Conservation (phyloP, 495 filamentous ascomycete genomes). For the Tetracladium marchalianum region DNA sequence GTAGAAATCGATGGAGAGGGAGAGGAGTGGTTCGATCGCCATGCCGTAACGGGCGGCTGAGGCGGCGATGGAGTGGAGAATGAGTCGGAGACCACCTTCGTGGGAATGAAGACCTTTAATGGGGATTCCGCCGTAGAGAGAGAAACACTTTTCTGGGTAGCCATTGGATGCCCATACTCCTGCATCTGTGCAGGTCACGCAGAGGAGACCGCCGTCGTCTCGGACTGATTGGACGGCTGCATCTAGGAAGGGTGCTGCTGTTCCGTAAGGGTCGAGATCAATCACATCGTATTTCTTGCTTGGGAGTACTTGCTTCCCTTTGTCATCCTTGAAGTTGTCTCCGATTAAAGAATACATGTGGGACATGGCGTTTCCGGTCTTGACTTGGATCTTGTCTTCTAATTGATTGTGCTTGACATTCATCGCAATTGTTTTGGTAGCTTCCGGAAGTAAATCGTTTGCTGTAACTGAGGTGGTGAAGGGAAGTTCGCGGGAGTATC, state of each 20-base stretch:
- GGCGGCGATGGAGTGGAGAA: slow-evolving; percentile 68
- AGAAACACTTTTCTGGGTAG: slow-evolving; percentile 85
- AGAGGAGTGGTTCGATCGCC: slow-evolving; percentile 82
- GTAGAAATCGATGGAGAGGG: slow-evolving; percentile 93
- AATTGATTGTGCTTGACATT: slow-evolving; percentile 79
- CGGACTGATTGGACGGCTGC: slow-evolving; percentile 74
- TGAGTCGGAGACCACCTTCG: slow-evolving; percentile 80
- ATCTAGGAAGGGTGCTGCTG: slow-evolving; percentile 83
- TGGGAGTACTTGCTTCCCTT: slow-evolving; percentile 13
- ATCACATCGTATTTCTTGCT: slow-evolving; percentile 74
- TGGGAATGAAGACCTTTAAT: slow-evolving; percentile 76
- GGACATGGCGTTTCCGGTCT: slow-evolving; percentile 71
- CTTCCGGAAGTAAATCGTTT: slow-evolving; percentile 74
- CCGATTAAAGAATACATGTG: slow-evolving; percentile 73
- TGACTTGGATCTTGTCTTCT: slow-evolving; percentile 55
- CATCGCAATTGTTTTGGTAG: slow-evolving; percentile 67
- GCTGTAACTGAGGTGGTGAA: slow-evolving; percentile 72
- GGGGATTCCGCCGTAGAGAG: slow-evolving; percentile 83
- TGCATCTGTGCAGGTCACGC: slow-evolving; percentile 93
- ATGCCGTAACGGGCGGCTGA: slow-evolving; percentile 80
- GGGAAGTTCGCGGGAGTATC: slow-evolving; percentile 86
- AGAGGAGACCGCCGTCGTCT: slow-evolving; percentile 79
- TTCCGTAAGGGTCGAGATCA: slow-evolving; percentile 93
- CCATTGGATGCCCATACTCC: slow-evolving; percentile 87
- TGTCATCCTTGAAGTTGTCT: slow-evolving; percentile 25